Evolutionary conservation across 257 asterid genomes (phyloP).

Genomic region (Solanum piurae): DNA sequence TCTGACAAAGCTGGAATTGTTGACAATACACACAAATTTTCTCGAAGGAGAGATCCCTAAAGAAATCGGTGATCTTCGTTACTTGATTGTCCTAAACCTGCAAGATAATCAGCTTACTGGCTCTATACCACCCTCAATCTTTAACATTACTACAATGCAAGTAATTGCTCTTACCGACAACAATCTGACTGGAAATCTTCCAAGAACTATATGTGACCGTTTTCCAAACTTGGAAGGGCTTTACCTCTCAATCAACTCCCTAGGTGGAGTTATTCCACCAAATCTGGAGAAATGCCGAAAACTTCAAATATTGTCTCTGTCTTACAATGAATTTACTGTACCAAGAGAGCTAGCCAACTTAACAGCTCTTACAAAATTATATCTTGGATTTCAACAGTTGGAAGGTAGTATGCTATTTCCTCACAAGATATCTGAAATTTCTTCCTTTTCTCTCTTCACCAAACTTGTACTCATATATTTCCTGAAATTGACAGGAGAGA

Average conservation of each 20-base stretch:
- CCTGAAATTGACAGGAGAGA: background rate
- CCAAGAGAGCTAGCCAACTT: background rate
- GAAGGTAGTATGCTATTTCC: background rate
- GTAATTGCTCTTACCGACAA: background rate
- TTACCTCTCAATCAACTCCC: background rate
- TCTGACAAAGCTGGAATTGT: background rate
- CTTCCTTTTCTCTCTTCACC: background rate
- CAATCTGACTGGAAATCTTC: background rate
- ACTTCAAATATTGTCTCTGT: background rate
- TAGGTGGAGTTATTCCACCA: background rate
- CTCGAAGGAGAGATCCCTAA: background rate
- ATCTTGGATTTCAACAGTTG: background rate
- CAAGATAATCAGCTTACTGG: background rate
- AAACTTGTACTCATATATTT: background rate
- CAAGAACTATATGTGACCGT: too few species aligned
- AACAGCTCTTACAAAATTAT: background rate
- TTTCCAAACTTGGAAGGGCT: too few species aligned
- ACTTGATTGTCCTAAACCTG: background rate
- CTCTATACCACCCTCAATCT: background rate
- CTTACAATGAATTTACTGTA: background rate
- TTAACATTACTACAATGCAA: background rate
- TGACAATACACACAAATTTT: background rate
- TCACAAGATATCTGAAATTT: background rate
- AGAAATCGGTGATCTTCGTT: background rate
- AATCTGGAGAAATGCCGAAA: background rate